Conservation (phyloP, 805 yeast genomes). For the Candida silvatica region DNA sequence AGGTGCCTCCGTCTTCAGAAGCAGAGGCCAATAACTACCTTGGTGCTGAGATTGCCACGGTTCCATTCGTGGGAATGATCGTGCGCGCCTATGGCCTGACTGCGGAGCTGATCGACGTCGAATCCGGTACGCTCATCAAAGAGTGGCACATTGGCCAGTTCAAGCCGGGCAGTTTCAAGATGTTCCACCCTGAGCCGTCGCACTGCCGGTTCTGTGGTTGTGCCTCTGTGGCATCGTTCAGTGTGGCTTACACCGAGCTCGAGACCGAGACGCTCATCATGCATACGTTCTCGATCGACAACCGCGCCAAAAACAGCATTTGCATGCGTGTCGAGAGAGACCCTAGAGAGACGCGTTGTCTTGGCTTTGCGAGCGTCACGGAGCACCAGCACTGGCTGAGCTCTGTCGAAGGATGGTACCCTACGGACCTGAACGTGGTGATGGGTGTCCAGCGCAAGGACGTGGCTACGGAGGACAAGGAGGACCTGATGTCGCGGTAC, state of each 20-base stretch:
- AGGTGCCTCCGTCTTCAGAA: constrained; percentile 43
- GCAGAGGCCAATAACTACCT: constrained; percentile 10
- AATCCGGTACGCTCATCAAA: constrained; percentile 64
- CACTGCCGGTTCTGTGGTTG: constrained; percentile 92
- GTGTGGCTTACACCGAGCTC: constrained; percentile 60
- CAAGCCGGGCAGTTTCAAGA: constrained; percentile 51
- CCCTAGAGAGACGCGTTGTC: constrained; percentile 82
- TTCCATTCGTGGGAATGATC: constrained; percentile 70
- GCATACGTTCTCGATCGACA: constrained; percentile 68
- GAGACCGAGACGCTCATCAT: constrained; percentile 50
- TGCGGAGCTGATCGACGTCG: constrained; percentile 70
- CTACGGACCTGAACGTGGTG: constrained; percentile 68
- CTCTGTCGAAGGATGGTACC: constrained; percentile 69
- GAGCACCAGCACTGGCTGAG: constrained; percentile 64
- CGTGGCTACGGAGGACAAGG: background rate
- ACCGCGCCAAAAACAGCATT: constrained; percentile 68
- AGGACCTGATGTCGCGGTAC: background rate
- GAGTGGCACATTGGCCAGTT: constrained; percentile 54
- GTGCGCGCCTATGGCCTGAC: constrained; percentile 44
- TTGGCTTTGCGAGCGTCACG: constrained; percentile 69
- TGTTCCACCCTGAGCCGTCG: constrained; percentile 76
- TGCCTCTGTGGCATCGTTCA: constrained; percentile 65
- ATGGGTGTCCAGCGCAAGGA: constrained; percentile 54
- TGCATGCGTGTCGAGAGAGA: constrained; percentile 90
- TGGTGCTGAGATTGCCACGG: constrained; percentile 34